Evolutionary conservation across 129 eudicot species (phyloP).

Genomic region (Helianthus tuberosus): DNA sequence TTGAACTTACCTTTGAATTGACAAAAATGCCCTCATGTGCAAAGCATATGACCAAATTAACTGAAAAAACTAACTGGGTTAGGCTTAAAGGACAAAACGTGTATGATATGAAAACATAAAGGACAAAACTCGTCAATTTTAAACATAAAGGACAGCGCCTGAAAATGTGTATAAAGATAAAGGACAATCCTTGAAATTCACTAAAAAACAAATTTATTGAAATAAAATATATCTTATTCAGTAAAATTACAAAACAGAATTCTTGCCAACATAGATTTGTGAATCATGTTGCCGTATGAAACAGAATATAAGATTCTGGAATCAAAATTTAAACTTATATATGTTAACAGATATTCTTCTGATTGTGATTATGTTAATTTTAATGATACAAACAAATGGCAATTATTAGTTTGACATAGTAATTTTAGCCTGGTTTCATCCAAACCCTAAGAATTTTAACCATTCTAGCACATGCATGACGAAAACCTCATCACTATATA

Average conservation of each 20-base stretch:
- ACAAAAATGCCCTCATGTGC: too few relatives aligned
- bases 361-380: not conserved
- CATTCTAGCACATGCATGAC: conserved; percentile 5
- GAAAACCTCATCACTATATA: conserved; percentile 11
- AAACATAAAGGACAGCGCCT: too few relatives aligned
- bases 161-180: too few relatives aligned
- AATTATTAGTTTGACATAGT: not conserved
- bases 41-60: too few relatives aligned
- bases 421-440: conserved; percentile 2
- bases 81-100: too few relatives aligned
- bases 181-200: too few relatives aligned
- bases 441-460: conserved; percentile 9
- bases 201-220: not conserved
- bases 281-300: conserved; percentile 13
- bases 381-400: conserved; percentile 6
- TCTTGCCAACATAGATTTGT: not conserved
- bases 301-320: not conserved
- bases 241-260: not conserved
- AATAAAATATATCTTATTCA: not conserved
- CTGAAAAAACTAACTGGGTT: too few relatives aligned
- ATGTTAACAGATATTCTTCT: not conserved
- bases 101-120: too few relatives aligned
- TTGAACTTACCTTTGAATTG: too few relatives aligned
- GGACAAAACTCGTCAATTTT: too few relatives aligned
- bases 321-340: conserved; percentile 7